These are phyloP conservation scores for Cicer judaicum DNA, from an alignment of 306 rosid genomes.

Conservation along the genomic window DNA sequence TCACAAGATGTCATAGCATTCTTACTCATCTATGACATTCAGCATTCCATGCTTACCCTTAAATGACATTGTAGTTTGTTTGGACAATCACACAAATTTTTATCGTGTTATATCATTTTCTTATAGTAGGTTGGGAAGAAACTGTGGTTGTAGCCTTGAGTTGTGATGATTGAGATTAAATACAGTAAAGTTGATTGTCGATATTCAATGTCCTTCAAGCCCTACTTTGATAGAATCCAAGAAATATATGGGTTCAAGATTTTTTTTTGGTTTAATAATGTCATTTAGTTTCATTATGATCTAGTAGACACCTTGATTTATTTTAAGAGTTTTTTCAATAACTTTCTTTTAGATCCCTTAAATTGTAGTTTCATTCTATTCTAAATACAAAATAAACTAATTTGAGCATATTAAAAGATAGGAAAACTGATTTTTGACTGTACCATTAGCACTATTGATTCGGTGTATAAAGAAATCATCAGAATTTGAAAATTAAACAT, in stretches of 20 bases:
- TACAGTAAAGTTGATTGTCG: conserved; percentile 26
- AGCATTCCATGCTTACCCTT: background rate
- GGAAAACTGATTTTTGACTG: no score
- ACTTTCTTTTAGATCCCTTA: no score
- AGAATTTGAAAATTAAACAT: no score
- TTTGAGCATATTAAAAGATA: no score
- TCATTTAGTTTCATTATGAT: no score
- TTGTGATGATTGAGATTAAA: conserved; percentile 34
- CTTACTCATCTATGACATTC: conserved; percentile 17
- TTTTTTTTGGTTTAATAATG: background rate
- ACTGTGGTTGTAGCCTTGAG: conserved; percentile 19
- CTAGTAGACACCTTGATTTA: no score
- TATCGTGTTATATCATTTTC: conserved; percentile 9
- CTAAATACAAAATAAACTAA: no score
- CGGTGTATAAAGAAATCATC: no score
- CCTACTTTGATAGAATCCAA: background rate
- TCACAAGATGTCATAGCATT: background rate
- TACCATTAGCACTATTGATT: no score
- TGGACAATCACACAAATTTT: conserved; percentile 16
- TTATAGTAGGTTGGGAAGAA: conserved; percentile 13
- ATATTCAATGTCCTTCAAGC: background rate
- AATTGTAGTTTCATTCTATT: no score
- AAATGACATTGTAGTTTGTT: conserved; percentile 23
- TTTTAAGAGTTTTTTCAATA: no score
- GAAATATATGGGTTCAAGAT: background rate